Base-by-base conservation (phyloP, 495 filamentous ascomycete genomes). In the Hypoxylon lienhwacheense region DNA sequence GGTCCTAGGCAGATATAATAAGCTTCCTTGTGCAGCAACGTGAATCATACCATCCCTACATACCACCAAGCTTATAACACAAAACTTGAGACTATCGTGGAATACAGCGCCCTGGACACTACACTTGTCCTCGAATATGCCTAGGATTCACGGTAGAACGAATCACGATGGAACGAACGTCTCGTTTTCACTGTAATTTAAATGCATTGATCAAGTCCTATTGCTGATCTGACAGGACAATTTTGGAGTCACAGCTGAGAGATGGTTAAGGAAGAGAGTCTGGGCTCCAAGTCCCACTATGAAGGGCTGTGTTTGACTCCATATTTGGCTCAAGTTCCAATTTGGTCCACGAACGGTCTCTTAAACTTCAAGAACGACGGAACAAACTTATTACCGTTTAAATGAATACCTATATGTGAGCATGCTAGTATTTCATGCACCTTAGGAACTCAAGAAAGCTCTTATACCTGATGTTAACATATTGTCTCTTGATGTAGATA, bases 131-230 rank as follows among this genome's bases (percentile, higher is more conserved):
- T 84, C 24, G 72, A 71, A n/a, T n/a, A n/a, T n/a, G 12, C 63
- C 92, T 2, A 80, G 75, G 11, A 83, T 96, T 12, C 78, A 77
- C 2, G 90, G 90, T 12, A 89, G 90, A 11, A 93, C 90, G 1
- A 92, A 95, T 12, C 78, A 77, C 2, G 90, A 90, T 12, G 89
- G 90, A 11, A 93, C 90, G 1, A 92, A 95, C 63, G 80, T 85
- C 2, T 80, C 81, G 1, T 84, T 75, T 47, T 86, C 87, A 0
- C 84, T 83, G 20, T 89, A 84, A 3, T 86, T 79, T 70, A 89
- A 95, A 61, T 95, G 95, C 63, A 65, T 89, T 0, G 68, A 80
- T 29, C 87, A 91, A 59, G 88, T 95, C 0, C 72, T 95, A 7
- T 68, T 86, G 2, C 90, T 89, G 0, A 79, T 81, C 20, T 78